phyloP scores from a whole-genome alignment of 2,329 filamentous ascomycete species.

The Leptographium procerum region DNA sequence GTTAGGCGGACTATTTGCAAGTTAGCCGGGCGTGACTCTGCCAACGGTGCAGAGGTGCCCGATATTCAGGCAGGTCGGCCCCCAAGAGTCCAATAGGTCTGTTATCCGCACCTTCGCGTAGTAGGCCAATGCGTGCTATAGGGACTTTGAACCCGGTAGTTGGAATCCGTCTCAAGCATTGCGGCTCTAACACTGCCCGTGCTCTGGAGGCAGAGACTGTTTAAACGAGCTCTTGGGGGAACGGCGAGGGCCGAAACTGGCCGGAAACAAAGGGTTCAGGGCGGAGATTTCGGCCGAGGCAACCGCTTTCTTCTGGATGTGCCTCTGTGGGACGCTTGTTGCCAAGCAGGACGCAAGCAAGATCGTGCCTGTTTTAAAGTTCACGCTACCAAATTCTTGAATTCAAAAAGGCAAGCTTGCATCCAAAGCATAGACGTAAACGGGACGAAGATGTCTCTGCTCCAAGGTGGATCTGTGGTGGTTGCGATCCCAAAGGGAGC shows the following conservation, averaged over 20 bases:
- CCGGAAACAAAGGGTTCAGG: neutral
- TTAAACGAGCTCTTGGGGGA: neutral
- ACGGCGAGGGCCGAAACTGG: neutral
- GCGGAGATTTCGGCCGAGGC: neutral
- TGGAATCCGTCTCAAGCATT: constrained; percentile 1
- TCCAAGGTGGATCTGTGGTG: neutral
- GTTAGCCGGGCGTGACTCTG: constrained; percentile 7
- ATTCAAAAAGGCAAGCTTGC: neutral
- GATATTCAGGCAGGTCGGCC: neutral
- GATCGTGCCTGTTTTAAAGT: neutral
- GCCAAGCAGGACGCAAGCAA: neutral
- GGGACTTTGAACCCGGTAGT: constrained; percentile 4
- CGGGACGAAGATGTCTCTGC: neutral
- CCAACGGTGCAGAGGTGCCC: neutral
- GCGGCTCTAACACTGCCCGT: constrained; percentile 5
- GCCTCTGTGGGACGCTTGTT: neutral
- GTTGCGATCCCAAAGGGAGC: neutral
- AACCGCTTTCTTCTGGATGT: neutral
- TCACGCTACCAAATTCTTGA: neutral
- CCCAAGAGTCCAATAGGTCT: neutral
- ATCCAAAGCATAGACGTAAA: neutral
- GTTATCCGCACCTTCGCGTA: constrained; percentile 11
- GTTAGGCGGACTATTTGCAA: constrained; percentile 17
- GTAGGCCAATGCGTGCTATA: constrained; percentile 8
- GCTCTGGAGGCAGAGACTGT: neutral